These are phyloP conservation scores for Coemansia sp. DNA, from an alignment of 192 early-diverging fungal species.

Conservation along the genomic window DNA sequence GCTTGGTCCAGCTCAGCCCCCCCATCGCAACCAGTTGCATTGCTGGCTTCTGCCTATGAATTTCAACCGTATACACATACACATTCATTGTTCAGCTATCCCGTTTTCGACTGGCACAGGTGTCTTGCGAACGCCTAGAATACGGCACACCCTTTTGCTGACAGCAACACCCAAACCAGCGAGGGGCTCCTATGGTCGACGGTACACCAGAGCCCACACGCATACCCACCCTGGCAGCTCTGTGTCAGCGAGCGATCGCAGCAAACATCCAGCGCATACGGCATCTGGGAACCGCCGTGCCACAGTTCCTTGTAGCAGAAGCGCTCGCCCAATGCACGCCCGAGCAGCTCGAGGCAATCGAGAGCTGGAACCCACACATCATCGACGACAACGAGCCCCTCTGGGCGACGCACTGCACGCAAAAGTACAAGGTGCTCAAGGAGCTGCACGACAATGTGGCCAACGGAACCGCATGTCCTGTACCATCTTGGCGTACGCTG, in stretches of 20 bases:
- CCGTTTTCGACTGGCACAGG: no score
- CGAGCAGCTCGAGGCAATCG: conserved; percentile 44
- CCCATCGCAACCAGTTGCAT: no score
- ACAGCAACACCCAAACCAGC: background rate
- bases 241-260: conserved; percentile 39
- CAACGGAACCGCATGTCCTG: conserved; percentile 9
- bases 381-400: conserved; percentile 42
- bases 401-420: conserved; percentile 31
- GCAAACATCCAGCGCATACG: conserved; percentile 34
- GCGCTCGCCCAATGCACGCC: conserved; percentile 43
- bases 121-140: no score
- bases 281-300: conserved; percentile 24
- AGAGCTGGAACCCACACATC: conserved; percentile 47
- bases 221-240: conserved; percentile 34
- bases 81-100: background rate
- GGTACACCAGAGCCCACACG: background rate
- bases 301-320: conserved; percentile 37
- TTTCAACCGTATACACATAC: background rate
- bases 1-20: no score
- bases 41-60: no score
- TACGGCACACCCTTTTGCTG: background rate
- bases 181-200: background rate
- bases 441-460: conserved; percentile 13
- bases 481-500: conserved; percentile 34
- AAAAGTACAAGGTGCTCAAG: conserved; percentile 21